Conservation (phyloP, 2,329 filamentous ascomycete genomes). For the Calonectria pseudoreteaudii region DNA sequence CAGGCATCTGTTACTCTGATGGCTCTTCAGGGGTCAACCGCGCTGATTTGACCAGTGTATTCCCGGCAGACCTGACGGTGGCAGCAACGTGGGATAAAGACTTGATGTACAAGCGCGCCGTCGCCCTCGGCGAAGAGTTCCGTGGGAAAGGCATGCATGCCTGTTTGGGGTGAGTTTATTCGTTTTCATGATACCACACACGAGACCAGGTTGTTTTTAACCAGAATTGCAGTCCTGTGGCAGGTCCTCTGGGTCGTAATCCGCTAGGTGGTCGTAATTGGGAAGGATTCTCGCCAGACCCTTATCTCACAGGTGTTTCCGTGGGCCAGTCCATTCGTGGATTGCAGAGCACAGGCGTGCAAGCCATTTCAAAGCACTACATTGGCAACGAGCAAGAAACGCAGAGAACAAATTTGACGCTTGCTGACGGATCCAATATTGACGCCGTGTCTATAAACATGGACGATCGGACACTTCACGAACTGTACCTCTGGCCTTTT, state of each 20-base stretch:
- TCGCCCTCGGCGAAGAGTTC: no score
- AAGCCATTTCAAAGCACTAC: slow-evolving; percentile 69
- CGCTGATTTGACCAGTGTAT: no score
- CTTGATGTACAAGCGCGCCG: no score
- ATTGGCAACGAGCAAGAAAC: slow-evolving; percentile 47
- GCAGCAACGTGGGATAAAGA: no score
- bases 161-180: no score
- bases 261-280: slow-evolving; percentile 62
- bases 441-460: slow-evolving; percentile 32
- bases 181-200: no score
- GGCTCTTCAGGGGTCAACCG: no score
- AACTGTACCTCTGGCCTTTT: no score
- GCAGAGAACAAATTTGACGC: slow-evolving; percentile 53
- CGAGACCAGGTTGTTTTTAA: no score
- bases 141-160: no score
- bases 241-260: slow-evolving; percentile 51
- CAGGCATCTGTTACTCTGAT: no score
- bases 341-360: slow-evolving; percentile 75
- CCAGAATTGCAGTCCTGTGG: neutral
- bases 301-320: slow-evolving; percentile 73
- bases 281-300: slow-evolving; percentile 75
- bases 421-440: neutral
- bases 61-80: no score
- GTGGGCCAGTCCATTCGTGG: slow-evolving; percentile 74
- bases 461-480: slow-evolving; percentile 43